Percentiles rank a stretch among this genome's conserved stretches.
Conservation (phyloP, 495 filamentous ascomycete species). For the Penicillium roqueforti region DNA sequence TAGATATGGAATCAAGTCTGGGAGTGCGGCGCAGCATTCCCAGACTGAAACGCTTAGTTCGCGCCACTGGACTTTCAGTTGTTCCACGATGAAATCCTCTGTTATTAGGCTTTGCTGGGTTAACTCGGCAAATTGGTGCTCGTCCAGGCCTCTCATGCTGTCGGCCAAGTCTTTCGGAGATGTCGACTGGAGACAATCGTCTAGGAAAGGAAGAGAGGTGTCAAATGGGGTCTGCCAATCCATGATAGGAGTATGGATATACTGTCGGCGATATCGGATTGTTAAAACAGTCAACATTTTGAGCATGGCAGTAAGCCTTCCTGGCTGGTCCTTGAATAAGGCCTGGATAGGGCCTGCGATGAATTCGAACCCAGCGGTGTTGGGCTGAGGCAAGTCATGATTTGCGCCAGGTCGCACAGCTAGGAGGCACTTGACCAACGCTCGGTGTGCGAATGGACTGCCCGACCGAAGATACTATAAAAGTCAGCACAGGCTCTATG, state of each 20-base stretch:
- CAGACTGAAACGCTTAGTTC: conserved; percentile 31
- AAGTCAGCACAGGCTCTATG: background rate
- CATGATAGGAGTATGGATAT: conserved; percentile 34
- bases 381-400: conserved; percentile 8
- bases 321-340: conserved; percentile 31
- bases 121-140: conserved; percentile 27
- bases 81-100: conserved; percentile 15
- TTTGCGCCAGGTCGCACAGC: conserved; percentile 19
- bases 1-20: conserved; percentile 29
- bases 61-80: conserved; percentile 29
- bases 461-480: conserved; percentile 31
- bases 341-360: conserved; percentile 38
- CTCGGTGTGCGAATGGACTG: conserved; percentile 42
- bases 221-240: conserved; percentile 34
- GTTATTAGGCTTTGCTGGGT: conserved; percentile 20
- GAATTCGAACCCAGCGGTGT: conserved; percentile 33
- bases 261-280: conserved; percentile 34
- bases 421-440: conserved; percentile 26
- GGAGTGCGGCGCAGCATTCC: conserved; percentile 42
- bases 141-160: conserved; percentile 26
- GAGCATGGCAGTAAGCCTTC: conserved; percentile 29
- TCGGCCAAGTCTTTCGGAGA: conserved; percentile 32
- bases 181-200: conserved; percentile 29
- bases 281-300: conserved; percentile 36
- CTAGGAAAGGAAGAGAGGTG: conserved; percentile 30